Evolutionary conservation across 2,329 filamentous ascomycete genomes (phyloP).

Genomic region (Colletotrichum plurivorum): DNA sequence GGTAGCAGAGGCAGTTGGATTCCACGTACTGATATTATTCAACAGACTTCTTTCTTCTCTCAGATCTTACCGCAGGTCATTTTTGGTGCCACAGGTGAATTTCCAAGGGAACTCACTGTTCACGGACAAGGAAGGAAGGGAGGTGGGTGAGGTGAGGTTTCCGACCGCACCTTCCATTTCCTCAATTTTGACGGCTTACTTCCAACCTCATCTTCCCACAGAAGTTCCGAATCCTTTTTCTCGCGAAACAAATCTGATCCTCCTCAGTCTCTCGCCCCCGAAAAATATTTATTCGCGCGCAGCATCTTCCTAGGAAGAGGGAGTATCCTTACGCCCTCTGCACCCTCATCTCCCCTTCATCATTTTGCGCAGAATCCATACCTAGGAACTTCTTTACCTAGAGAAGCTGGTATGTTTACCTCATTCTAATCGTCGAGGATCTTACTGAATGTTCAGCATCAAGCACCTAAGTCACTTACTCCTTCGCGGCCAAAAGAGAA

Average conservation of each 20-base stretch:
- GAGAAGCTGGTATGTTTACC: too few species aligned
- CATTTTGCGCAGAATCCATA: not conserved
- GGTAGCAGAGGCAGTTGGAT: too few species aligned
- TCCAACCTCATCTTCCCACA: not conserved
- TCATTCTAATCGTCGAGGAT: too few species aligned
- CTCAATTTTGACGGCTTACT: not conserved
- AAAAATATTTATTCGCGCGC: not conserved
- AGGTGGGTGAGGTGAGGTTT: not conserved
- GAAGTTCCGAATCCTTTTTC: not conserved
- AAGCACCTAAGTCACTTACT: too few species aligned
- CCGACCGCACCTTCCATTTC: not conserved
- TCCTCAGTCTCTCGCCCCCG: not conserved
- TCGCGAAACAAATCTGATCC: not conserved
- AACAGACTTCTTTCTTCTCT: too few species aligned
- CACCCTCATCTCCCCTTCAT: not conserved
- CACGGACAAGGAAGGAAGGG: not conserved
- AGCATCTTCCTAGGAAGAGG: not conserved
- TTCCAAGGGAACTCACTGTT: not conserved
- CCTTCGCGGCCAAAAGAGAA: too few species aligned
- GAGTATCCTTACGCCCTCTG: not conserved
- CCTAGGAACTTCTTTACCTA: not conserved
- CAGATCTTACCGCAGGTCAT: not conserved
- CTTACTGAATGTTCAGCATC: too few species aligned
- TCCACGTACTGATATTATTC: too few species aligned
- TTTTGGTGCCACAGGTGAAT: not conserved